Evolutionary conservation across 202 grass and related monocot species (phyloP), one percentile per base, ranked within the genome.

Genomic region (Elaeis oleifera): DNA sequence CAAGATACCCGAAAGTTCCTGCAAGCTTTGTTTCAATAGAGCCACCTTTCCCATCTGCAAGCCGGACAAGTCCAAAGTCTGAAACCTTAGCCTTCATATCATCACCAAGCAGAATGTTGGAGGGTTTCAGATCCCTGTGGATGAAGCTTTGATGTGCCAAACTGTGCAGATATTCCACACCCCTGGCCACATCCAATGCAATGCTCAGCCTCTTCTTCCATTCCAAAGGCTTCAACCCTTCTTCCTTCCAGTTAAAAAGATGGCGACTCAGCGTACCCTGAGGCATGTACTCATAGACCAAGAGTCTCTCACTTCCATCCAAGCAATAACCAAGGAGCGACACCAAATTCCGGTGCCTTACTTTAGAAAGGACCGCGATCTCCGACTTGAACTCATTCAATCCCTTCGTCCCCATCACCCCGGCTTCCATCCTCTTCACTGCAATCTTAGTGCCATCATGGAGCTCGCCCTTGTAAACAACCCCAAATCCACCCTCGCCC

Each of bases 81-180:
- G 91, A 87, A 59, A 96, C 91, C 79, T 96, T 96, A 18, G 91
- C 91, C 68, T 88, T 96, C 91, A 96, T 96, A 76, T 96, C 91
- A 54, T 96, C 91, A 15, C 91, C 76, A 61, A 96, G 88, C 59
- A 96, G 81, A 72, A 96, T 96, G 64, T 96, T 96, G 15, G 84
- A 88, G 68, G 91, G 91, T 51, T 96, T 96, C 56, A 96, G 79
- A 54, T 96, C 91, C 72, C 91, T 88, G 75, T 20, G 20, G 20
- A 20, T 20, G 20, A 20, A 20, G 20, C 20, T 96, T 72, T 96
- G 91, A 32, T 90, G 91, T 0, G 91, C 91, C 70, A 96, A 78
- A 71, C 81, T 80, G 71, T 96, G 91, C 50, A 96, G 70, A 67
- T 96, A 96, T 53, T 96, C 91, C 18, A 96, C 91, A 44, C 91